A percentile compares a stretch with the other conserved stretches of the same genome.
Evolutionary conservation across 108 stramenopile genomes (phyloP).

Genomic region (Skeletonema grethae): DNA sequence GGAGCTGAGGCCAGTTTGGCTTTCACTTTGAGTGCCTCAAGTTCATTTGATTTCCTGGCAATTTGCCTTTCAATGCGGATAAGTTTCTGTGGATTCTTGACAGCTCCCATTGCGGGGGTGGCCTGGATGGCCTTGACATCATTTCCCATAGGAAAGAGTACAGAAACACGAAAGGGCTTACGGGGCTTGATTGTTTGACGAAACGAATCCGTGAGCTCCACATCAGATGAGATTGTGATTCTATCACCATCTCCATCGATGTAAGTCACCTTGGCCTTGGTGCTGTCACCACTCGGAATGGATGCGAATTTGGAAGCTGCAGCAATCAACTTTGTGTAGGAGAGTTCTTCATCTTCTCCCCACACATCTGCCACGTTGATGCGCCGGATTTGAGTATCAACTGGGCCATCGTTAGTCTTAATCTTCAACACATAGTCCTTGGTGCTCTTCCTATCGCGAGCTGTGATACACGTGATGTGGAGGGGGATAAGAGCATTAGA

Average conservation of each 20-base stretch:
- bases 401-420: conserved; percentile 51
- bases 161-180: conserved; percentile 57
- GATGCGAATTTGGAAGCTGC: conserved; percentile 46
- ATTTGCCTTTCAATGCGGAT: conserved; percentile 3
- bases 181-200: conserved; percentile 54
- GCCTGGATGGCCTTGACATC: background rate
- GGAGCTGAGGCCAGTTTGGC: background rate
- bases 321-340: conserved; percentile 56
- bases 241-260: conserved; percentile 75
- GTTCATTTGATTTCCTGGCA: background rate
- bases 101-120: background rate
- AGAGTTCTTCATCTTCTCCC: conserved; percentile 36
- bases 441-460: conserved; percentile 31
- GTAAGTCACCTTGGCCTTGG: conserved; percentile 53
- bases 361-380: conserved; percentile 59
- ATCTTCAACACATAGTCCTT: conserved; percentile 67
- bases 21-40: background rate
- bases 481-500: background rate
- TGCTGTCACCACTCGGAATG: conserved; percentile 9
- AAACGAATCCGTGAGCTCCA: conserved; percentile 75
- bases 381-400: conserved; percentile 71
- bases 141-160: conserved; percentile 1
- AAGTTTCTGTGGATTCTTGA: conserved; percentile 15
- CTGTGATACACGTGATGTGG: background rate
- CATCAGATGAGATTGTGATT: conserved; percentile 65